These are phyloP conservation scores for Apiospora saccharicola DNA, from an alignment of 2,329 filamentous ascomycete species.

Conservation along the genomic window DNA sequence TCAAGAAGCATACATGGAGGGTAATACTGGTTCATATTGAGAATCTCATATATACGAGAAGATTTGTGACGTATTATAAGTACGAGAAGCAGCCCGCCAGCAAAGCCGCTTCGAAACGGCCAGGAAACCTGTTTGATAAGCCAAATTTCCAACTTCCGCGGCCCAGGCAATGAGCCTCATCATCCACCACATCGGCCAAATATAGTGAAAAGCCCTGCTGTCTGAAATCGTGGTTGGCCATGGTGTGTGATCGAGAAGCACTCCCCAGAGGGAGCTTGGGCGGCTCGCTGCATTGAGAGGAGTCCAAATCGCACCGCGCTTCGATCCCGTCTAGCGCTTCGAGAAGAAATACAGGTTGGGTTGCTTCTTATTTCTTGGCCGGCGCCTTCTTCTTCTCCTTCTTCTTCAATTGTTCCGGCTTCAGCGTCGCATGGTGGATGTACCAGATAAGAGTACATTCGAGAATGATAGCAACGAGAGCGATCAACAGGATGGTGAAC, in stretches of 20 bases:
- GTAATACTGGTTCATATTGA: conserved; percentile 25
- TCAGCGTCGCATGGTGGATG: conserved; percentile 67
- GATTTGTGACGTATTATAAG: conserved; percentile 31
- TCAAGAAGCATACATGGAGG: conserved; percentile 27
- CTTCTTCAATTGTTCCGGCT: conserved; percentile 66
- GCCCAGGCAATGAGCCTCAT: conserved; percentile 10
- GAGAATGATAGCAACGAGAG: conserved; percentile 56
- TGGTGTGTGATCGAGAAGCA: neutral
- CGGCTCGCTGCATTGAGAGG: neutral
- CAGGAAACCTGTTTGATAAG: conserved; percentile 3
- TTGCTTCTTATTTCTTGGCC: conserved; percentile 29
- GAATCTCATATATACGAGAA: conserved; percentile 31
- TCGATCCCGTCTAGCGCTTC: conserved; percentile 20
- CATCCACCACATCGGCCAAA: neutral
- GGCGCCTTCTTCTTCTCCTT: conserved; percentile 53
- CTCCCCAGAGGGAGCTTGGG: neutral
- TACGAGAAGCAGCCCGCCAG: conserved; percentile 36
- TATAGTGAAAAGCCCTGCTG: conserved; percentile 4
- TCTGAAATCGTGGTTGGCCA: neutral
- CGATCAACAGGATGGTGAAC: conserved; percentile 64
- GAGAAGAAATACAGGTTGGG: conserved; percentile 24
- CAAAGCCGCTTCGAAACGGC: conserved; percentile 33
- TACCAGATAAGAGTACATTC: conserved; percentile 60
- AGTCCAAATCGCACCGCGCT: conserved; percentile 10
- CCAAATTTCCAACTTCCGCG: conserved; percentile 21